Conservation (phyloP, 306 rosid species). For the Betula pendula region DNA sequence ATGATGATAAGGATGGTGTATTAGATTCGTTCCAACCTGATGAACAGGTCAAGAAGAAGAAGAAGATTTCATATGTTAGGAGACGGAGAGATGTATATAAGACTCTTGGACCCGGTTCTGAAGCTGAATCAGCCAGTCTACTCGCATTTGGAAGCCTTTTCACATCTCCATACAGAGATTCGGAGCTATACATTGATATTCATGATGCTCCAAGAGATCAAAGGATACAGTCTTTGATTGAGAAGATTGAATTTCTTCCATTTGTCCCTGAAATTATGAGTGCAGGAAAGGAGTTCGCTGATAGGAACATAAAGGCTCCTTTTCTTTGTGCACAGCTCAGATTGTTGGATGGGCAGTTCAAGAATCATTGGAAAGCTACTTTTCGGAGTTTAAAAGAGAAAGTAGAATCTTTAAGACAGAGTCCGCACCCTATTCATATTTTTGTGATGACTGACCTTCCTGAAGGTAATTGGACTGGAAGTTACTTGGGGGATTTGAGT, state of each 20-base stretch:
- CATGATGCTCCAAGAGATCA: slow-evolving; percentile 55
- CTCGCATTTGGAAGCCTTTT: slow-evolving; percentile 95
- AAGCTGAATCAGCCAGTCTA: slow-evolving; percentile 61
- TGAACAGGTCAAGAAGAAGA: slow-evolving; percentile 70
- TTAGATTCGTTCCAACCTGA: slow-evolving; percentile 83
- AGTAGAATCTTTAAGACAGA: slow-evolving; percentile 47
- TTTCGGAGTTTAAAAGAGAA: slow-evolving; percentile 56
- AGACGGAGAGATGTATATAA: slow-evolving; percentile 56
- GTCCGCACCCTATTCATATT: slow-evolving; percentile 52
- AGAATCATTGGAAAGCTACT: slow-evolving; percentile 80
- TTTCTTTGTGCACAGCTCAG: slow-evolving; percentile 88
- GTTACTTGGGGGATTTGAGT: slow-evolving; percentile 68
- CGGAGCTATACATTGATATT: slow-evolving; percentile 63
- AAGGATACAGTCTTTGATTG: slow-evolving; percentile 51
- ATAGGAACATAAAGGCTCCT: slow-evolving; percentile 53
- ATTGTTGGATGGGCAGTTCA: slow-evolving; percentile 88
- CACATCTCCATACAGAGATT: slow-evolving; percentile 71
- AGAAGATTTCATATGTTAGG: slow-evolving; percentile 67
- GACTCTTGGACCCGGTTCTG: slow-evolving; percentile 73
- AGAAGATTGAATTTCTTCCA: slow-evolving; percentile 58
- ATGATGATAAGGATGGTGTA: slow-evolving; percentile 52
- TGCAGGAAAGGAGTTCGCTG: slow-evolving; percentile 58
- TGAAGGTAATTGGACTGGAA: slow-evolving; percentile 65
- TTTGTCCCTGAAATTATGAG: slow-evolving; percentile 64
- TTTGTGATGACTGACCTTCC: slow-evolving; percentile 95